phyloP scores from a whole-genome alignment of 1,284 basidiomycete species.

The Meira nashicola region DNA sequence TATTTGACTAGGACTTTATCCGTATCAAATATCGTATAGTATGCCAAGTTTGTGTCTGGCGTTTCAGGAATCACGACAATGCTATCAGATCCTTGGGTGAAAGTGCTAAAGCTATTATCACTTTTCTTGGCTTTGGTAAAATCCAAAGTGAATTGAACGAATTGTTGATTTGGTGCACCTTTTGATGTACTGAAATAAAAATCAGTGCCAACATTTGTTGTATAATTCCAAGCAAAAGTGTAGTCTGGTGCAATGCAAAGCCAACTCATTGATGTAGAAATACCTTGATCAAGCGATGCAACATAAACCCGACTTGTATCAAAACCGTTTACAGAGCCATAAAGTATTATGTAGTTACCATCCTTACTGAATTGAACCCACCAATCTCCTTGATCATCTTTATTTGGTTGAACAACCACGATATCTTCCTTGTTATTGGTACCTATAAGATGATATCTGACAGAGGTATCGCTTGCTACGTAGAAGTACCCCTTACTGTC shows the following conservation, averaged over 20 bases:
- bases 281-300: slow-evolving; percentile 25
- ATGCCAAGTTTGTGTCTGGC: slow-evolving; percentile 61
- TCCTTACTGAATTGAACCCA: too few relatives aligned
- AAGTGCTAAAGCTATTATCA: slow-evolving; percentile 31
- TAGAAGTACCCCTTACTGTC: too few relatives aligned
- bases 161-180: slow-evolving; percentile 42
- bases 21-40: slow-evolving; percentile 59
- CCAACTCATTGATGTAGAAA: slow-evolving; percentile 31
- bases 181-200: slow-evolving; percentile 50
- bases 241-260: slow-evolving; percentile 38
- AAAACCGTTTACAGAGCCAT: too few relatives aligned
- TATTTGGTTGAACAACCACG: too few relatives aligned
- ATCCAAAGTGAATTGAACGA: slow-evolving; percentile 36
- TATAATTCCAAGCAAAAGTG: slow-evolving; percentile 36
- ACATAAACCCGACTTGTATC: slow-evolving; percentile 3
- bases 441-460: too few relatives aligned
- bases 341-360: too few relatives aligned
- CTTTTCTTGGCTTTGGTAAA: slow-evolving; percentile 16
- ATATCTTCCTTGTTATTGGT: too few relatives aligned
- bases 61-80: slow-evolving; percentile 69
- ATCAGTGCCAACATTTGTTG: slow-evolving; percentile 39
- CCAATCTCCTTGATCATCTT: too few relatives aligned
- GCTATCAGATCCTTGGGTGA: slow-evolving; percentile 24
- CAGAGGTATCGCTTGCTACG: too few relatives aligned
- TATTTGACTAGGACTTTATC: slow-evolving; percentile 66